These are phyloP conservation scores for Fusarium pininemorale DNA, from an alignment of 2,329 filamentous ascomycete species.

Conservation along the genomic window DNA sequence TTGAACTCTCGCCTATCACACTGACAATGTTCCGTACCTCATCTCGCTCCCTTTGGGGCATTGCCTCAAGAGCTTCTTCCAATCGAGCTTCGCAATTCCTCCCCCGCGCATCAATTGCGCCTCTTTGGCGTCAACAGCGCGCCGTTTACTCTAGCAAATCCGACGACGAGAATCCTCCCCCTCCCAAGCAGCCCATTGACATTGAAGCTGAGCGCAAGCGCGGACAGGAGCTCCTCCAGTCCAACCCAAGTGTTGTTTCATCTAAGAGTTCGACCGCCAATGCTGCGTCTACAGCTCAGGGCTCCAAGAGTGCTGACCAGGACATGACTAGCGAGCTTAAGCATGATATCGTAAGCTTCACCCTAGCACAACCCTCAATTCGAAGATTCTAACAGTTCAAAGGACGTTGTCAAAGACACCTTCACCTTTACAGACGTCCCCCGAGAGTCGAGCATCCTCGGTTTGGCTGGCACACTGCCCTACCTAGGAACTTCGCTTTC, in stretches of 20 bases:
- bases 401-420: conserved; percentile 74
- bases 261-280: conserved; percentile 64
- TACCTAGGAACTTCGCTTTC: conserved; percentile 86
- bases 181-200: conserved; percentile 54
- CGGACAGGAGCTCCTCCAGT: conserved; percentile 63
- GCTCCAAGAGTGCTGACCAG: conserved; percentile 20
- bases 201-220: conserved; percentile 64
- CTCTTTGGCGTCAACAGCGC: conserved; percentile 26
- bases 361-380: rapidly evolving
- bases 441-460: conserved; percentile 72
- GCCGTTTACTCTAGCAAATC: conserved; percentile 41
- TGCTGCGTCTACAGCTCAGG: conserved; percentile 52
- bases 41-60: conserved; percentile 38
- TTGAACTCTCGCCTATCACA: neutral
- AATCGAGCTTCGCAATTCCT: neutral
- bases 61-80: conserved; percentile 29
- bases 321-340: conserved; percentile 50
- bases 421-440: conserved; percentile 73
- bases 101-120: conserved; percentile 11
- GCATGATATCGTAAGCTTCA: conserved; percentile 64
- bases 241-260: conserved; percentile 69
- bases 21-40: conserved; percentile 44
- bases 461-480: conserved; percentile 81
- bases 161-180: conserved; percentile 31
- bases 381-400: neutral